These are phyloP conservation scores for Malus hybrid DNA, from an alignment of 331 rosid species.

Conservation along the genomic window DNA sequence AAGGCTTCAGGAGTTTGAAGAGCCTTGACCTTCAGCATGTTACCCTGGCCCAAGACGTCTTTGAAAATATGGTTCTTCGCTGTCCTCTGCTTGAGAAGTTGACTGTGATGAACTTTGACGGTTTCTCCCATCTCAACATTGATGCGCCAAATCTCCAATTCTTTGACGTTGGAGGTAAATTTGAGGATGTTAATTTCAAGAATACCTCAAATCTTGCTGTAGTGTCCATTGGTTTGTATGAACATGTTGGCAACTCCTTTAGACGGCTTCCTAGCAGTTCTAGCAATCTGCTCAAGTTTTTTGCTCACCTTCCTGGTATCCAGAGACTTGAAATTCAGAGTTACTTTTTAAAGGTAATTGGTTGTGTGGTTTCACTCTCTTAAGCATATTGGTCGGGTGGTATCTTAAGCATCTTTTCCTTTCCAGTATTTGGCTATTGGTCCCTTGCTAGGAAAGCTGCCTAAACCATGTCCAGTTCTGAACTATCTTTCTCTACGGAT, in stretches of 20 bases:
- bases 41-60: conserved; percentile 49
- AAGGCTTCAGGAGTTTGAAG: conserved; percentile 49
- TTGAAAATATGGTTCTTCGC: conserved; percentile 40
- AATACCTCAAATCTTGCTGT: conserved; percentile 39
- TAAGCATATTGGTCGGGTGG: neutral
- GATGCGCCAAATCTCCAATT: conserved; percentile 49
- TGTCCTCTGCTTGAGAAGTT: conserved; percentile 59
- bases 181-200: conserved; percentile 39
- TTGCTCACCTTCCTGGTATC: conserved; percentile 36
- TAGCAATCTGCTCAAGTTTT: conserved; percentile 46
- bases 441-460: conserved; percentile 28
- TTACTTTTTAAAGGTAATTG: conserved; percentile 47
- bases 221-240: conserved; percentile 38
- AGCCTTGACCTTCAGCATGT: conserved; percentile 61
- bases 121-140: conserved; percentile 42
- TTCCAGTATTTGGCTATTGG: conserved; percentile 51
- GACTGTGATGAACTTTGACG: conserved; percentile 46
- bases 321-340: conserved; percentile 44
- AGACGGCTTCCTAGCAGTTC: conserved; percentile 19
- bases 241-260: conserved; percentile 18
- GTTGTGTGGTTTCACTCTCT: neutral
- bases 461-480: conserved; percentile 36
- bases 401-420: conserved; percentile 3
- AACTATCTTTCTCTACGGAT: conserved; percentile 39
- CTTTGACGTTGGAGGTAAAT: conserved; percentile 47